These are phyloP conservation scores for Colletotrichum musicola DNA, from an alignment of 2,329 filamentous ascomycete species.

Conservation along the genomic window DNA sequence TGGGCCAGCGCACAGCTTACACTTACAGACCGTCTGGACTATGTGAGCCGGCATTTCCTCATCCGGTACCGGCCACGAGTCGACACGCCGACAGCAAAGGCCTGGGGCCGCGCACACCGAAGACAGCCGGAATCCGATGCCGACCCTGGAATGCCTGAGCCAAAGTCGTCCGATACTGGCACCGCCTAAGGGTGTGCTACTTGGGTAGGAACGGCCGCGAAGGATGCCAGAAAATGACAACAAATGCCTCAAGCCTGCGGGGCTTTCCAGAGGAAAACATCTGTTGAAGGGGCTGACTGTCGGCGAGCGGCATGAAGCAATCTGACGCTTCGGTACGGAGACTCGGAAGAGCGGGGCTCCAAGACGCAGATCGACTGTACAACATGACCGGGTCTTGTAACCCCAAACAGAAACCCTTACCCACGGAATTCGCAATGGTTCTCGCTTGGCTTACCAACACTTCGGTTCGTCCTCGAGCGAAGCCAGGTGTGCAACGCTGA, in stretches of 20 bases:
- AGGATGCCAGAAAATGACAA: constrained; percentile 14
- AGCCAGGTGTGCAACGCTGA: neutral
- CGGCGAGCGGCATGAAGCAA: constrained; percentile 4
- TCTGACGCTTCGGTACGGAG: neutral
- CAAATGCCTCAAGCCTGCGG: neutral
- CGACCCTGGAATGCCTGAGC: constrained; percentile 10
- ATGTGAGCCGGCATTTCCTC: constrained; percentile 8
- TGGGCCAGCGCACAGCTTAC: neutral
- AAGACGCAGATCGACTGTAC: constrained; percentile 8
- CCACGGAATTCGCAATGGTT: neutral
- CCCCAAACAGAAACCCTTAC: constrained; percentile 1
- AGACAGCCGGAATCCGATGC: neutral
- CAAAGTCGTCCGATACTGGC: constrained; percentile 16
- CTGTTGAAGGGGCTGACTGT: neutral
- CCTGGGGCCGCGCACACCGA: neutral
- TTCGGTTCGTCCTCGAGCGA: neutral
- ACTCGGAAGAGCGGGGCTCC: neutral
- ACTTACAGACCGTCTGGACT: neutral
- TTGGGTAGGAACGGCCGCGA: constrained; percentile 42
- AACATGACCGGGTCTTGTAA: constrained; percentile 3
- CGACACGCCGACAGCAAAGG: too few relatives aligned
- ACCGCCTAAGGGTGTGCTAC: constrained; percentile 25
- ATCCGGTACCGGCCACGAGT: constrained; percentile 2
- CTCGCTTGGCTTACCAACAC: neutral
- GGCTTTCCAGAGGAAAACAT: neutral